These are phyloP conservation scores for Phlebiopsis flavidoalba DNA, from an alignment of 768 basidiomycete species.

Conservation along the genomic window DNA sequence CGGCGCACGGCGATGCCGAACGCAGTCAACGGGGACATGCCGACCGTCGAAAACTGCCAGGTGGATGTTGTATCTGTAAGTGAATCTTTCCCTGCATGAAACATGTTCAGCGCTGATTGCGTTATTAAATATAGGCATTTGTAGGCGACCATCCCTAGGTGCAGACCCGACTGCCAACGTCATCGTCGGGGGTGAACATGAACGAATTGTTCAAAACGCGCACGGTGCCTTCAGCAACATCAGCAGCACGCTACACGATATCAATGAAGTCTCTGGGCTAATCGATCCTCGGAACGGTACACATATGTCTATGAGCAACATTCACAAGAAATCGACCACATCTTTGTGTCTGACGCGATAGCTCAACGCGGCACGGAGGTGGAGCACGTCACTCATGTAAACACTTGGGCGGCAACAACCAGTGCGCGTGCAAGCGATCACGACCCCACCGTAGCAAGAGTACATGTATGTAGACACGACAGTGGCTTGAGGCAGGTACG, in stretches of 20 bases:
- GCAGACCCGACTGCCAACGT: constrained; percentile 42
- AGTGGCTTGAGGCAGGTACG: neutral
- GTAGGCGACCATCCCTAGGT: constrained; percentile 38
- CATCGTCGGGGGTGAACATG: constrained; percentile 54
- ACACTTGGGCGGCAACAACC: constrained; percentile 46
- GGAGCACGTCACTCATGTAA: constrained; percentile 59
- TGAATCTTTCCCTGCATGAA: neutral
- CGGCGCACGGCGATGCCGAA: constrained; percentile 52
- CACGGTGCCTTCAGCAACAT: constrained; percentile 45
- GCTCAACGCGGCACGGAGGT: constrained; percentile 36
- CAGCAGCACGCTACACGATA: constrained; percentile 36
- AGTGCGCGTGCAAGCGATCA: constrained; percentile 49
- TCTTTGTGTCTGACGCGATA: constrained; percentile 45
- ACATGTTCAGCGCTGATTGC: neutral
- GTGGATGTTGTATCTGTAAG: constrained; percentile 44
- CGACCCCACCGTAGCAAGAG: constrained; percentile 50
- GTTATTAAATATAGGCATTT: constrained; percentile 36
- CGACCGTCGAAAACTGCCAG: constrained; percentile 43
- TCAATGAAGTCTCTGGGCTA: constrained; percentile 46
- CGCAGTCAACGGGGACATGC: constrained; percentile 51
- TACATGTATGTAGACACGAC: constrained; percentile 39
- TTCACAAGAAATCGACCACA: constrained; percentile 55
- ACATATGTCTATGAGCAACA: constrained; percentile 60
- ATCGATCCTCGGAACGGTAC: constrained; percentile 48
- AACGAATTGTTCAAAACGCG: constrained; percentile 56